Conservation (phyloP, 345 rosid species). For the Syzygium grande region DNA sequence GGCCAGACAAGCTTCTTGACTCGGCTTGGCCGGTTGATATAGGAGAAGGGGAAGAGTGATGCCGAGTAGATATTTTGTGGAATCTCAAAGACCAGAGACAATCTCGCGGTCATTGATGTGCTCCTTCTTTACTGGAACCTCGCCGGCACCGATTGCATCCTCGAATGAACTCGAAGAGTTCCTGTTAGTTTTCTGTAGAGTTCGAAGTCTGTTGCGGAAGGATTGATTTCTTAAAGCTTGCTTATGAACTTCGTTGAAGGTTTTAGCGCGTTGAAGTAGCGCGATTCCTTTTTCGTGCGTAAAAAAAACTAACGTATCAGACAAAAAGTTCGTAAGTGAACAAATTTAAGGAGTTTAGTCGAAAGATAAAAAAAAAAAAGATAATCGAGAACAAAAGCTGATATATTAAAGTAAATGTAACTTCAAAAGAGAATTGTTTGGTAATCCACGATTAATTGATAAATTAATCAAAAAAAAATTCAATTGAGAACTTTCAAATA, state of each 20-base stretch:
- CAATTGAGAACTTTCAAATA: background rate
- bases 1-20: constrained; percentile 85
- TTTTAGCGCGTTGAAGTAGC: background rate
- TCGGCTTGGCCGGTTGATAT: constrained; percentile 66
- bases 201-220: background rate
- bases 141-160: constrained; percentile 78
- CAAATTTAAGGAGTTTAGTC: background rate
- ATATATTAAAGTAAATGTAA: background rate
- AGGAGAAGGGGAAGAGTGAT: constrained; percentile 83
- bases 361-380: background rate
- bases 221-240: background rate
- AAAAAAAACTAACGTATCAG: background rate
- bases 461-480: background rate
- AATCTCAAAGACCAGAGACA: constrained; percentile 82
- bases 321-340: background rate
- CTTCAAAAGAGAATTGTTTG: background rate
- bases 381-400: background rate
- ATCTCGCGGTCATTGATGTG: constrained; percentile 80
- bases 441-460: background rate
- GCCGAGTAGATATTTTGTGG: constrained; percentile 78
- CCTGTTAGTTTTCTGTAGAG: background rate
- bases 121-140: constrained; percentile 90
- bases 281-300: constrained; percentile 12
- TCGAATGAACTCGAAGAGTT: constrained; percentile 92
- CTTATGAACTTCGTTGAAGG: background rate